phyloP scores from a whole-genome alignment of 345 rosid species.

The Gossypium turneri region DNA sequence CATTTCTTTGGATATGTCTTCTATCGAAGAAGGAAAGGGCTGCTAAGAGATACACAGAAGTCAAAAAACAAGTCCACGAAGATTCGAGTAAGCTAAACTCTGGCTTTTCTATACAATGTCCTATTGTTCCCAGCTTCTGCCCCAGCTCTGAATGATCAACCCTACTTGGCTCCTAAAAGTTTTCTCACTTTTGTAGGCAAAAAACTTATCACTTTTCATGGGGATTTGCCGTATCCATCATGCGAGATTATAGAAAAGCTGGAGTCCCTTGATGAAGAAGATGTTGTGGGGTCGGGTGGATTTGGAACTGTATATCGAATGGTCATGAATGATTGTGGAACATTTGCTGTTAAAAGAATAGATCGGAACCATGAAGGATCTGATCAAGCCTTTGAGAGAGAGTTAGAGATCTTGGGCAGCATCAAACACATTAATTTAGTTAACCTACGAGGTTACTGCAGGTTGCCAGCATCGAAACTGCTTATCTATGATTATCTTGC shows the following conservation, averaged over 20 bases:
- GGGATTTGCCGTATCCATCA: conserved; percentile 89
- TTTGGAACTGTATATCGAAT: conserved; percentile 91
- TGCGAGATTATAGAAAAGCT: conserved; percentile 86
- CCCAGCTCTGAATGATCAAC: not conserved
- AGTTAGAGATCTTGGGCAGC: conserved; percentile 90
- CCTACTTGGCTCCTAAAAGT: conserved; percentile 5
- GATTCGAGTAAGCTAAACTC: conserved; percentile 42
- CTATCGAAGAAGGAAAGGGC: conserved; percentile 88
- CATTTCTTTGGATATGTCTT: conserved; percentile 68
- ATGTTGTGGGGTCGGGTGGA: conserved; percentile 96
- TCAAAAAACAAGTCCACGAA: conserved; percentile 69
- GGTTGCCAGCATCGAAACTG: conserved; percentile 75
- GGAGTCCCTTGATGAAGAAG: conserved; percentile 89
- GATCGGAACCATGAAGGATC: conserved; percentile 85
- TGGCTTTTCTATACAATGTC: not conserved
- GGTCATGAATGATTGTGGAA: conserved; percentile 98
- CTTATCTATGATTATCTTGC: conserved; percentile 90
- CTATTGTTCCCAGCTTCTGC: not conserved
- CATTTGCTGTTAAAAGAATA: conserved; percentile 91
- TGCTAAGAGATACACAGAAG: conserved; percentile 84
- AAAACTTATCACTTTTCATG: conserved; percentile 90
- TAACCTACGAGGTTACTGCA: conserved; percentile 90
- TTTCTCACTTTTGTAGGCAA: conserved; percentile 36
- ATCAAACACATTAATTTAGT: conserved; percentile 94
- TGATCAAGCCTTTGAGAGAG: conserved; percentile 90